Evolutionary conservation across 164 flowering plant genomes (phyloP).

Genomic region (Nymphaea colorata): DNA sequence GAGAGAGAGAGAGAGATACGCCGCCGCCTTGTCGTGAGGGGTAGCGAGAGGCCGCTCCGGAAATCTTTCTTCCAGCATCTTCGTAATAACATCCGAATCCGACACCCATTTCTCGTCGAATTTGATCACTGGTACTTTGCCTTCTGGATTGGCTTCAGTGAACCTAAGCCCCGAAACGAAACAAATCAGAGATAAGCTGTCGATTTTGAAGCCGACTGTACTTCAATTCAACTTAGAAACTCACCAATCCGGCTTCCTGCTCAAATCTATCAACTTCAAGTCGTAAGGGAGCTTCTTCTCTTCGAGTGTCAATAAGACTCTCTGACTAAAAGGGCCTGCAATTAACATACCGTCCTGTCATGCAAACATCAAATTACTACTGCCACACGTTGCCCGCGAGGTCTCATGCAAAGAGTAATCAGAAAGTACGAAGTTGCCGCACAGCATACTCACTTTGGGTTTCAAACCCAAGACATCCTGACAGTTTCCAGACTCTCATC

Average conservation of each 20-base stretch:
- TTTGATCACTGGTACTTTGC: constrained; percentile 82
- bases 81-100: constrained; percentile 91
- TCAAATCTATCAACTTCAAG: constrained; percentile 66
- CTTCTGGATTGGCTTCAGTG: constrained; percentile 60
- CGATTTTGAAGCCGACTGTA: not conserved
- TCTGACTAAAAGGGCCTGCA: constrained; percentile 86
- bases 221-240: too few species aligned
- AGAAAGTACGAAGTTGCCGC: too few species aligned
- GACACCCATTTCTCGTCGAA: constrained; percentile 84
- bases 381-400: too few species aligned
- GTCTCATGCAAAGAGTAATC: too few species aligned
- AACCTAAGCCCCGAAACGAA: constrained; percentile 58
- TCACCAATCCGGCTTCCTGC: constrained; percentile 92
- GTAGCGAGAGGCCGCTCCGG: constrained; percentile 69
- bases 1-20: constrained; percentile 32
- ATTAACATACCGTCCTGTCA: too few species aligned
- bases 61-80: constrained; percentile 63
- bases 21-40: constrained; percentile 80
- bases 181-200: not conserved
- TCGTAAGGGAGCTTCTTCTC: constrained; percentile 88
- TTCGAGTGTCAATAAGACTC: constrained; percentile 84
- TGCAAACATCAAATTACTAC: too few species aligned
- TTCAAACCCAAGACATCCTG: too few species aligned
- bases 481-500: not conserved
- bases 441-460: too few species aligned